Evolutionary conservation across 768 basidiomycete species (phyloP).

Genomic region (Agaricus subrufescens): DNA sequence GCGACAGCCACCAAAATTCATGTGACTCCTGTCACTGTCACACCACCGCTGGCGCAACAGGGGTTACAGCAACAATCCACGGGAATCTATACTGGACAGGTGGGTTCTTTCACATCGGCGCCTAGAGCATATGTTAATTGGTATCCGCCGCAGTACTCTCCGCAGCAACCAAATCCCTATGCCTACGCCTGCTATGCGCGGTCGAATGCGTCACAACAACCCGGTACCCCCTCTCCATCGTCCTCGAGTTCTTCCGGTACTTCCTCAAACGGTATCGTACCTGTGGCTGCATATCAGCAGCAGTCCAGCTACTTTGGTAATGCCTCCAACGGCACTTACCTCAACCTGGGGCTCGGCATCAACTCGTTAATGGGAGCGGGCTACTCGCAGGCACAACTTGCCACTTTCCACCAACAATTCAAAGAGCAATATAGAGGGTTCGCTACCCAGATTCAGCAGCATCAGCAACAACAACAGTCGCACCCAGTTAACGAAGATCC

Average conservation of each 20-base stretch:
- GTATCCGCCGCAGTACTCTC: neutral
- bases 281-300: slow-evolving; percentile 2
- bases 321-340: slow-evolving; percentile 1
- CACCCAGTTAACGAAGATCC: slow-evolving; percentile 8
- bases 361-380: slow-evolving; percentile 6
- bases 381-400: slow-evolving; percentile 5
- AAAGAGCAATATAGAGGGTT: slow-evolving; percentile 6
- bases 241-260: neutral
- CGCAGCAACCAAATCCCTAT: slow-evolving; percentile 5
- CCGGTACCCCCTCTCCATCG: neutral
- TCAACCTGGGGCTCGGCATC: neutral
- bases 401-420: slow-evolving; percentile 3
- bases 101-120: neutral
- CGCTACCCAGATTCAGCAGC: slow-evolving; percentile 1
- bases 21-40: neutral
- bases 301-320: neutral
- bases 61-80: slow-evolving; percentile 1
- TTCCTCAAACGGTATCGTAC: neutral
- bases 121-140: neutral
- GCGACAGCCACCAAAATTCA: neutral
- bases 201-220: neutral
- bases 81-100: slow-evolving; percentile 3
- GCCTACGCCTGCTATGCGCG: slow-evolving; percentile 5
- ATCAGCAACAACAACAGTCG: slow-evolving; percentile 12
- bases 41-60: neutral